phyloP scores from a whole-genome alignment of 192 early-diverging fungal species.

The Kickxella alabastrina region DNA sequence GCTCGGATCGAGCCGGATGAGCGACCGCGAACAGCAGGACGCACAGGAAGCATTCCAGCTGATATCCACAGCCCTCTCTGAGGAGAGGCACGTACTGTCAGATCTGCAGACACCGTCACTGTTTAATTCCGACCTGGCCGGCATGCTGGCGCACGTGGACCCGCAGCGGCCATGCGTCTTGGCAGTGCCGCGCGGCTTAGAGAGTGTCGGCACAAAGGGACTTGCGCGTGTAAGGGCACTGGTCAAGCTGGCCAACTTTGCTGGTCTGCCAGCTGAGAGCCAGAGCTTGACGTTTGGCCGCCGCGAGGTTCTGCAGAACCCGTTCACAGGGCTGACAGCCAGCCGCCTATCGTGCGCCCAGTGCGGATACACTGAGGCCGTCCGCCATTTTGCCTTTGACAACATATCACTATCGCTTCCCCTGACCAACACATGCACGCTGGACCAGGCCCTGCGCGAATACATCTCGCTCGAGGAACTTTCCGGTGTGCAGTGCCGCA shows the following conservation, averaged over 20 bases:
- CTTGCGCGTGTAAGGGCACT: conserved; percentile 43
- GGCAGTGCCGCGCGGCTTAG: conserved; percentile 39
- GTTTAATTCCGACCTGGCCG: conserved; percentile 25
- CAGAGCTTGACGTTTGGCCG: conserved; percentile 43
- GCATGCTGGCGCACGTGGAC: conserved; percentile 21
- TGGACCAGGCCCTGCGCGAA: conserved; percentile 36
- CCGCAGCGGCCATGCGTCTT: conserved; percentile 20
- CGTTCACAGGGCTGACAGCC: conserved; percentile 74
- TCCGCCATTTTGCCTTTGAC: conserved; percentile 79
- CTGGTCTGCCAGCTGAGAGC: conserved; percentile 29
- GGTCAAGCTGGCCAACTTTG: conserved; percentile 35
- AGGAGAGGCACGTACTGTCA: conserved; percentile 52
- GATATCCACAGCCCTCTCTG: conserved; percentile 65
- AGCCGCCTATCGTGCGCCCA: conserved; percentile 70
- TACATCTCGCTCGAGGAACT: conserved; percentile 47
- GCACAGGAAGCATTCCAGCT: conserved; percentile 87
- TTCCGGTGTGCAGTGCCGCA: conserved; percentile 39
- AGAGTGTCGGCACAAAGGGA: conserved; percentile 43
- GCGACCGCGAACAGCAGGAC: conserved; percentile 77
- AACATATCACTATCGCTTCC: conserved; percentile 73
- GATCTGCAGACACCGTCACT: conserved; percentile 38
- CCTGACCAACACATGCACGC: conserved; percentile 31
- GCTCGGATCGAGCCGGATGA: conserved; percentile 56
- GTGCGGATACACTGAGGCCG: conserved; percentile 75
- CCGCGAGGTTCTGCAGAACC: conserved; percentile 53